Base-by-base conservation (phyloP, 2,329 filamentous ascomycete species). In the Phialophora chinensis region DNA sequence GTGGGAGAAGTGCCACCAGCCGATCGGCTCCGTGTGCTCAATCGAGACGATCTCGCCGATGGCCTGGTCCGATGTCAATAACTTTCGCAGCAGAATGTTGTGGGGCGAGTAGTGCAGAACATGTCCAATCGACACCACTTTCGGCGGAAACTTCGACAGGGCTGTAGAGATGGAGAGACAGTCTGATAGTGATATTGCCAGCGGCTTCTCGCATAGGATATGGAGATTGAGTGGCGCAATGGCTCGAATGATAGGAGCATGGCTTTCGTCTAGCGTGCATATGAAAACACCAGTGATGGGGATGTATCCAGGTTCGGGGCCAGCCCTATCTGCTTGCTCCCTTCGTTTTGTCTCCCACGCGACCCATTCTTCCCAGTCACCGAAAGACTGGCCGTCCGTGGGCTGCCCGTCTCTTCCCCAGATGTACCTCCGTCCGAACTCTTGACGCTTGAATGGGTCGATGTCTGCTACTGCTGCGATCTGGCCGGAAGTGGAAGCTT, bases 1-100 rank as follows among this genome's bases (percentile, higher is more conserved):
- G 77, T 97, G 93, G 0, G 90, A 85, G 76, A 96, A 98, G 77
- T 98, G 95, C 92, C 93, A 98, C 89, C 91, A 96, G 0, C 95
- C 95, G 0, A 99, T 90, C 0, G 95, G 95, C 77, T 98, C 95
- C 0, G 92, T 95, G 78, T 98, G 95, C 69, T 96, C 91, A 47
- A 97, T 84, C 47, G 91, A 94, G 60, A 96, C 82, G 33, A 97
- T 83, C 62, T 97, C 91, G 6, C 95, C 95, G 74, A 99, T 90
- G 12, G 89, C 86, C 12, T 85, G 84, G 60, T 96, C 87, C 70
- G 90, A 85, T 0, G 93, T 84, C 4, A 98, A 83, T 17, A 98
- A 81, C 75, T 90, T 88, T 58, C 93, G 88, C 31, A 99, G 83
- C 63, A 94, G 81, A 78, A 92, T 90, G 76, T 98, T 98, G 78